Evolutionary conservation across 2,329 filamentous ascomycete species (phyloP), one percentile per base, ranked within the genome.

Genomic region (Alternaria brassicae): DNA sequence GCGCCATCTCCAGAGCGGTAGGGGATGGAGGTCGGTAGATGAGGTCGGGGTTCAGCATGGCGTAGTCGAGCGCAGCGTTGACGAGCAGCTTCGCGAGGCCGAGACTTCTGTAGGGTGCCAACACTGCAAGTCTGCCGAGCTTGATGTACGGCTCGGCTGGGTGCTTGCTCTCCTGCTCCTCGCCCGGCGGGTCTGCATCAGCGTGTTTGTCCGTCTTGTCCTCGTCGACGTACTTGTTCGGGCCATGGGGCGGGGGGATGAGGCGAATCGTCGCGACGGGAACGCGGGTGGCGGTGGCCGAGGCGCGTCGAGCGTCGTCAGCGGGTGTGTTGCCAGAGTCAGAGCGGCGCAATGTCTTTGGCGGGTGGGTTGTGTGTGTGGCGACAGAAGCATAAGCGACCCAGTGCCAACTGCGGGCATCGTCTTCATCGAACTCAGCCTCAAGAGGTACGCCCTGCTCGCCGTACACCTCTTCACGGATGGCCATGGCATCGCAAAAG

Each of bases 331-430:
- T 81, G 49, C 81, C 53, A 67, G 79, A 68, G 5, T 79, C 75
- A 69, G 85, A 80, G 78, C 77, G 42, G 78, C 77, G 42, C 30
- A 70, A 51, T 27, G 61, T 62, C 49, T 77, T 74, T 9, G 73
- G 71, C 2, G 78, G 73, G 15, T 69, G 61, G 8, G 60, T 58
- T 6, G 72, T 58, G 17, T 68, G 81, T 53, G 84, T 84, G 58
- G 73, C 76, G 56, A 90, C 83, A 15, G 84, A 88, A 47, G 87
- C 87, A 77, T 96, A 97, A n/a, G 89, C 82, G 28, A 97, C 89
- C 91, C 92, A 97, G 78, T 97, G 93, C 79, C 89, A 94, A 67
- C 88, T 89, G 34, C 91, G 86, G 1, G 84, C 67, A 76, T 98
- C 94, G 74, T 97, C 92, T 1, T 83, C 80, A 80, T 97, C 94